Evolutionary conservation across 2,329 filamentous ascomycete species (phyloP).

Genomic region (Coniochaeta pulveracea): DNA sequence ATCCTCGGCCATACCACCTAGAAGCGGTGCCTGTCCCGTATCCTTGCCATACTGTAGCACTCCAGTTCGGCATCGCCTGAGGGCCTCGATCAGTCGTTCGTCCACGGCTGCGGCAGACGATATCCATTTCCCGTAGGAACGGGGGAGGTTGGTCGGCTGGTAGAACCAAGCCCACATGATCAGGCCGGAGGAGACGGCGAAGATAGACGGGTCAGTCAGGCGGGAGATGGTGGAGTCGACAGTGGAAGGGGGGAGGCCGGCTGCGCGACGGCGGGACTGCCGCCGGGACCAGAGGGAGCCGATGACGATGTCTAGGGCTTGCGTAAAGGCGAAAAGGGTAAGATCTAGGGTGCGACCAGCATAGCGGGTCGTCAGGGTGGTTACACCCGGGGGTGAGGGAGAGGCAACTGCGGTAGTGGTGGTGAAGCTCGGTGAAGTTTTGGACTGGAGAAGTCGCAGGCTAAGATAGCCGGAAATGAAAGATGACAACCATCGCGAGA

Average conservation of each 20-base stretch:
- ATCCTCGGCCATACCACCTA: constrained; percentile 62
- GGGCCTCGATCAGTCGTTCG: constrained; percentile 58
- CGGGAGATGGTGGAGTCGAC: constrained; percentile 30
- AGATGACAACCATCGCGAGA: constrained; percentile 44
- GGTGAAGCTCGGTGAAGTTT: constrained; percentile 31
- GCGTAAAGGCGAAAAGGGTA: constrained; percentile 64
- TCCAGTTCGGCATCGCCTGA: constrained; percentile 53
- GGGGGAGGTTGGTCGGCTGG: constrained; percentile 56
- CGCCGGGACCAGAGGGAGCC: constrained; percentile 52
- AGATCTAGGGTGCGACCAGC: constrained; percentile 72
- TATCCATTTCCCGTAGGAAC: constrained; percentile 74
- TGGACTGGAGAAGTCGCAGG: constrained; percentile 45
- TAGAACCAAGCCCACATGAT: constrained; percentile 93
- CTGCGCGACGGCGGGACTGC: constrained; percentile 29
- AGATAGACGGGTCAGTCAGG: constrained; percentile 56
- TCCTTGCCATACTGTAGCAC: constrained; percentile 62
- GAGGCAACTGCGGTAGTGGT: constrained; percentile 23
- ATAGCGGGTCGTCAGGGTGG: constrained; percentile 17
- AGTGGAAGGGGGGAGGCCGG: constrained; percentile 31
- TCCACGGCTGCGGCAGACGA: constrained; percentile 66
- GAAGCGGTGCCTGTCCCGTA: constrained; percentile 55
- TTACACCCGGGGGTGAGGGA: constrained; percentile 14
- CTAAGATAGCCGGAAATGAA: constrained; percentile 49
- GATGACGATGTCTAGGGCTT: constrained; percentile 61
- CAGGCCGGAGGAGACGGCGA: constrained; percentile 58